These are phyloP conservation scores for Cyclocybe aegerita DNA, from an alignment of 768 basidiomycete species.

Conservation along the genomic window DNA sequence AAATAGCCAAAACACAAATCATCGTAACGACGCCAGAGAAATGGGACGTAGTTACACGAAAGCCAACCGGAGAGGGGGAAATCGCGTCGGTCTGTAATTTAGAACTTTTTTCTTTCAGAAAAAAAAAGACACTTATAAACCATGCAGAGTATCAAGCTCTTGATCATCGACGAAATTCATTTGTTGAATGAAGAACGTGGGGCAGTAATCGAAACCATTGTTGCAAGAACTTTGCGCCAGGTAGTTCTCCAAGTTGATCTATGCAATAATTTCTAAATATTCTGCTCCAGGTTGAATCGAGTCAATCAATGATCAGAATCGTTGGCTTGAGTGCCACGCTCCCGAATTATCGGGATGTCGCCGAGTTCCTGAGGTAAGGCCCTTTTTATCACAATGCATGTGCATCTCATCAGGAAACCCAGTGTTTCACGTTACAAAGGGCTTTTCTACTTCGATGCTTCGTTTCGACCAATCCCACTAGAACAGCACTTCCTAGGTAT, in stretches of 20 bases:
- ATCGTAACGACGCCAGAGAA: slow-evolving; percentile 99
- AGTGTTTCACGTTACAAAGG: slow-evolving; percentile 87
- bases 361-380: slow-evolving; percentile 84
- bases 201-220: slow-evolving; percentile 97
- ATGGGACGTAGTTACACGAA: slow-evolving; percentile 99
- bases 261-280: background rate
- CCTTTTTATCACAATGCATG: background rate
- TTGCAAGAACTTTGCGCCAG: slow-evolving; percentile 91
- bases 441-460: slow-evolving; percentile 96
- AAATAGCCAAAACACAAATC: slow-evolving; percentile 93
- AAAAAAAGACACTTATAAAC: background rate
- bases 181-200: slow-evolving; percentile 97
- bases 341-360: slow-evolving; percentile 96
- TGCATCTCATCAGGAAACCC: background rate
- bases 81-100: slow-evolving; percentile 78
- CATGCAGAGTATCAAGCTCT: slow-evolving; percentile 78
- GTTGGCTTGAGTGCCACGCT: slow-evolving; percentile 95
- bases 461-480: slow-evolving; percentile 93
- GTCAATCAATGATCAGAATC: slow-evolving; percentile 93
- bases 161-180: slow-evolving; percentile 98
- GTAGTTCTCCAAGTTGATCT: slow-evolving; percentile 31
- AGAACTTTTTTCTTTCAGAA: background rate
- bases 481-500: slow-evolving; percentile 97
- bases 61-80: slow-evolving; percentile 95
- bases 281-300: slow-evolving; percentile 79